Evolutionary conservation across 2,329 filamentous ascomycete genomes (phyloP), one percentile per base, ranked within the genome.

Genomic region (Fusarium sp.): DNA sequence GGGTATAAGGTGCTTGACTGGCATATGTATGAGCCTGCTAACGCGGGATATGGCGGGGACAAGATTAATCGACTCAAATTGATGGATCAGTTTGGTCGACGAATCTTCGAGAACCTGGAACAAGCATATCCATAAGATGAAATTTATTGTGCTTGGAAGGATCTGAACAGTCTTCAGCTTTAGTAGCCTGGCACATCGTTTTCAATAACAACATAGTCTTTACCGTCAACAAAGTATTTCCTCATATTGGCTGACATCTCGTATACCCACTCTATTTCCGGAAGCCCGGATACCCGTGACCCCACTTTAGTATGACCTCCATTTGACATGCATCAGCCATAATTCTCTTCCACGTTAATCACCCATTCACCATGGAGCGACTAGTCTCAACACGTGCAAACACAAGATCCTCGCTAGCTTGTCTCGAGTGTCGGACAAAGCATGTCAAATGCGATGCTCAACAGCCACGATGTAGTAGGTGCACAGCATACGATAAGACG

Each of bases 381-480:
- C 36, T 30, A 20, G 44, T 34, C 14, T 38, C 55, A 38, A 42
- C 14, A 15, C 70, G 59, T 12, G 36, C 14, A 6, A 50, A 54
- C 17, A 77, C 70, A 14, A 70, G 75, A 9, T 73, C 75, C 4
- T 82, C 80, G 6, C 72, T 85, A 59, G 87, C 87, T 20, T 89
- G 87, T 75, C 83, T 88, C 15, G 84, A 84, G 34, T 89, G 87
- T 66, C 83, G 87, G 26, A 85, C 81, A 28, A 81, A 86, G 39
- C 87, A 89, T 76, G 77, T 88, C 41, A 88, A 88, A 73, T 89
- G 87, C 75, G 86, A 88, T 74, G 87, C 84, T 18, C 83, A 83
- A 36, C 82, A 84, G 22, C 86, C 87, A 10, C 83, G 81, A 54
- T 88, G 87, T 66, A 79, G 73, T 14, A 81, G 87, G 61, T 89